Percentiles rank a stretch among this genome's conserved stretches.
These are phyloP conservation scores for Miscanthus lutarioriparius DNA, from an alignment of 176 grass and related monocot species.

Conservation along the genomic window DNA sequence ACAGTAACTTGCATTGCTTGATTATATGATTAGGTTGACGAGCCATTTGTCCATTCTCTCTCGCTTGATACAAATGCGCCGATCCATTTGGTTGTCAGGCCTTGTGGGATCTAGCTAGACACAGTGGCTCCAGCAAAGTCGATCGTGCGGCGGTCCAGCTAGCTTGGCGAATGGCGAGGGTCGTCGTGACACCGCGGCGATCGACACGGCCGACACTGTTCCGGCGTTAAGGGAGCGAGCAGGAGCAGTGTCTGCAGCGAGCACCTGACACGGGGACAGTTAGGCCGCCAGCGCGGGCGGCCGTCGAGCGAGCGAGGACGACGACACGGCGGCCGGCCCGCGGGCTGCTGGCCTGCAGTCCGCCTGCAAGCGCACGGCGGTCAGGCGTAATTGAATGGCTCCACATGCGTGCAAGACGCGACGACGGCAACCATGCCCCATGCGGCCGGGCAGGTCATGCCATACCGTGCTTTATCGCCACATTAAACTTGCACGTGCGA, in stretches of 20 bases:
- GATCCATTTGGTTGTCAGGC: neutral
- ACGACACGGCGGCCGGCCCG: neutral
- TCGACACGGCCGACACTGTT: no score
- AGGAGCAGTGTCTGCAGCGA: conserved; percentile 16
- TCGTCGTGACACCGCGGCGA: no score
- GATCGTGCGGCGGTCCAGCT: no score
- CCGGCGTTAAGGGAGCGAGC: no score
- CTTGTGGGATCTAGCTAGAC: neutral
- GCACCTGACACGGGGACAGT: conserved; percentile 45
- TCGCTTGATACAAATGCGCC: neutral
- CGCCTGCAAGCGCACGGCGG: neutral
- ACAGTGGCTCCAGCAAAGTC: no score
- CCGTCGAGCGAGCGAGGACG: neutral
- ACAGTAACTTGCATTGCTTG: neutral
- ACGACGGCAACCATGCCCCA: neutral
- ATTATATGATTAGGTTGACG: neutral
- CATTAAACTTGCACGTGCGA: conserved; percentile 46
- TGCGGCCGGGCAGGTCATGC: neutral
- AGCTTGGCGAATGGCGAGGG: no score
- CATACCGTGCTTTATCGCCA: neutral
- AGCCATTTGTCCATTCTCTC: neutral
- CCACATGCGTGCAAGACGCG: conserved; percentile 24
- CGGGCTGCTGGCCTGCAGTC: neutral
- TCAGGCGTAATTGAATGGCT: conserved; percentile 27
- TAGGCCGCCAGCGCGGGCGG: neutral